Base-by-base conservation (phyloP, 2,329 filamentous ascomycete genomes). In the Neospermospora avenae region DNA sequence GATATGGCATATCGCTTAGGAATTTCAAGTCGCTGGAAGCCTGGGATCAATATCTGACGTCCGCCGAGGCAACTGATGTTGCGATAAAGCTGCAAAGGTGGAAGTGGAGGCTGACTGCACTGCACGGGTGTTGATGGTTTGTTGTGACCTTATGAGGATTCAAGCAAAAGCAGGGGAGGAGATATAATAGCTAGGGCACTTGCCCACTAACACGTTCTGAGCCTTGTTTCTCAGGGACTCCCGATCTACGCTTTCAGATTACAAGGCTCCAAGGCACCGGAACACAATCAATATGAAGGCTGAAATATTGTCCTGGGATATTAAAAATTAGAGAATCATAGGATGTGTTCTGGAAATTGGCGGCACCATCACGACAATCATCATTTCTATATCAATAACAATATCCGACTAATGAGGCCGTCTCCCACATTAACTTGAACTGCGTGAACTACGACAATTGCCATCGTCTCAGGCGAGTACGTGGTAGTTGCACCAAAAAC, bases 221-320 rank as follows among this genome's bases (percentile, higher is more conserved):
- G 53, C 53, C 37, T 45, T 44, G 44, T 35, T 34, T 28, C 45
- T 49, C 31, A 48, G 44, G 34, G 45, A n/a, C 24, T 25, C 11
- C 35, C 42, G 35, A 25, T n/a, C 41, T 41, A 10, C 57, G 42
- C 48, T 34, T 6, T 8, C 25, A 24, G 31, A 14, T 13, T 11
- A 4, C 6, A 42, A 16, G 5, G 22, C 24, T 8, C n/a, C 41
- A 37, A 22, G 28, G n/a, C 46, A 20, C 46, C n/a, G 46, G 18
- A 16, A 37, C 46, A 49, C 54, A 49, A 42, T 46, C 48, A 34
- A 57, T 60, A 60, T 22, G 25, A 54, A 60, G 58, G 54, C 58
- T 57, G 54, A 54, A 54, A 31, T 60, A 60, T 54, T 31, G 46
- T 25, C 48, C 41, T 57, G 48, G 54, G 46, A 8, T 51, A 28